These are phyloP conservation scores for Seminavis robusta DNA, from an alignment of 108 stramenopile species.

Conservation along the genomic window DNA sequence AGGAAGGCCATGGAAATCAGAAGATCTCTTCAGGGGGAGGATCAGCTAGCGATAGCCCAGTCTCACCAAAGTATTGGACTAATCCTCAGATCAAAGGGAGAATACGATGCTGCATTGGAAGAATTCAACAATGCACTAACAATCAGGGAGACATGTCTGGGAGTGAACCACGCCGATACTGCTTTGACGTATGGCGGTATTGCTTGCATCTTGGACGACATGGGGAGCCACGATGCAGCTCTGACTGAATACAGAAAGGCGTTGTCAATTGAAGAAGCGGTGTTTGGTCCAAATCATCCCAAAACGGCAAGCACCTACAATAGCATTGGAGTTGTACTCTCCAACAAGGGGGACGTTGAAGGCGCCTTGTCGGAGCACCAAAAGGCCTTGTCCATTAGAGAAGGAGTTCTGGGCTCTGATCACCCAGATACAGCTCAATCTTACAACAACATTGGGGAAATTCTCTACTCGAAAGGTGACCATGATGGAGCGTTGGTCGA, in stretches of 20 bases:
- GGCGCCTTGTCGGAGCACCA: conserved; percentile 20
- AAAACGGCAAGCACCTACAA: conserved; percentile 24
- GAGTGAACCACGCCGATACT: conserved; percentile 25
- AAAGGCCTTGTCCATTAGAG: conserved; percentile 27
- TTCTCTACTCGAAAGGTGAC: conserved; percentile 14
- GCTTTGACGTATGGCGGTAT: conserved; percentile 18
- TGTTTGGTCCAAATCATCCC: conserved; percentile 27
- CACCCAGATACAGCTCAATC: conserved; percentile 29
- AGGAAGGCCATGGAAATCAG: conserved; percentile 33
- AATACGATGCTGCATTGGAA: conserved; percentile 18
- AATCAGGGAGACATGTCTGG: conserved; percentile 24
- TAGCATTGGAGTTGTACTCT: conserved; percentile 16
- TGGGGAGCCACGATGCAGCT: conserved; percentile 20
- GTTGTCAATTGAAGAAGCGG: conserved; percentile 7
- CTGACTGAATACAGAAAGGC: conserved; percentile 21
- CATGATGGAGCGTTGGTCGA: conserved; percentile 12
- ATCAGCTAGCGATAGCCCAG: conserved; percentile 16
- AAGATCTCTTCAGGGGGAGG: conserved; percentile 22
- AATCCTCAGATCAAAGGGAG: conserved; percentile 10
- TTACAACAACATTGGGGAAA: conserved; percentile 19
- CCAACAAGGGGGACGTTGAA: conserved; percentile 25
- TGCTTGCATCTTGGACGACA: conserved; percentile 11
- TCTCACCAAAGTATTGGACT: conserved; percentile 33
- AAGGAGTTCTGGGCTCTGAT: conserved; percentile 13
- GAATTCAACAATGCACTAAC: conserved; percentile 25